Evolutionary conservation across 1,284 basidiomycete species (phyloP).

Genomic region (Microbotryum violaceum): DNA sequence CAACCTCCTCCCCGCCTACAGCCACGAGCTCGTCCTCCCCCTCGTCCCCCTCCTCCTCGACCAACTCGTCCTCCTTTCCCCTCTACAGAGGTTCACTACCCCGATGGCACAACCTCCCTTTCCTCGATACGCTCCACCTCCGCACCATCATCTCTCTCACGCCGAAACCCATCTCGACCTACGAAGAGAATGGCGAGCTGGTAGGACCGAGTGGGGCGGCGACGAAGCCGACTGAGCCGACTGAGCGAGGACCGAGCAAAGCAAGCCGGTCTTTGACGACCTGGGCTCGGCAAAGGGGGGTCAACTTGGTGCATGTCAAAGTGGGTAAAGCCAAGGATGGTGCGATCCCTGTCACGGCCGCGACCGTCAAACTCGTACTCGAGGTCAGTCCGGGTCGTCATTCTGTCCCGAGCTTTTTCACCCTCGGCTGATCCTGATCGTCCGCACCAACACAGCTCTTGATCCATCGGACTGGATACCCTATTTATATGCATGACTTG

Average conservation of each 20-base stretch:
- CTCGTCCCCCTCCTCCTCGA: neutral
- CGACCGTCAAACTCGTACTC: constrained; percentile 5
- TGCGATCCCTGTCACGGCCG: neutral
- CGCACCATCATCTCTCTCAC: constrained; percentile 6
- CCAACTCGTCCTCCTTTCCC: neutral
- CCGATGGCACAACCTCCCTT: constrained; percentile 7
- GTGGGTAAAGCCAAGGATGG: constrained; percentile 12
- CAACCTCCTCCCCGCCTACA: too few relatives aligned
- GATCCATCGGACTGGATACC: neutral
- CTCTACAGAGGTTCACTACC: constrained; percentile 14
- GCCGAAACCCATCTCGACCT: constrained; percentile 4
- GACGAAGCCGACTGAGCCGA: neutral
- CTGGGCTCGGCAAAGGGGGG: neutral
- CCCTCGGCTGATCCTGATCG: neutral
- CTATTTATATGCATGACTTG: constrained; percentile 12
- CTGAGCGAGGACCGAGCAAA: neutral
- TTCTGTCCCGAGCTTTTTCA: too few relatives aligned
- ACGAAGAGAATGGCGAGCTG: neutral
- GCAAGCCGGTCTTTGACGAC: neutral
- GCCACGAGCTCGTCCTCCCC: too few relatives aligned
- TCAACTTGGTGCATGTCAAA: constrained; percentile 1
- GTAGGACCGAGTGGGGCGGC: neutral
- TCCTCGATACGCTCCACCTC: constrained; percentile 10
- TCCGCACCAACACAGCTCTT: neutral
- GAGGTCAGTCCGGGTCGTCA: neutral